A percentile compares a stretch with the other conserved stretches of the same genome.
Conservation (phyloP, 2,329 filamentous ascomycete genomes). For the Alternaria metachromatica region DNA sequence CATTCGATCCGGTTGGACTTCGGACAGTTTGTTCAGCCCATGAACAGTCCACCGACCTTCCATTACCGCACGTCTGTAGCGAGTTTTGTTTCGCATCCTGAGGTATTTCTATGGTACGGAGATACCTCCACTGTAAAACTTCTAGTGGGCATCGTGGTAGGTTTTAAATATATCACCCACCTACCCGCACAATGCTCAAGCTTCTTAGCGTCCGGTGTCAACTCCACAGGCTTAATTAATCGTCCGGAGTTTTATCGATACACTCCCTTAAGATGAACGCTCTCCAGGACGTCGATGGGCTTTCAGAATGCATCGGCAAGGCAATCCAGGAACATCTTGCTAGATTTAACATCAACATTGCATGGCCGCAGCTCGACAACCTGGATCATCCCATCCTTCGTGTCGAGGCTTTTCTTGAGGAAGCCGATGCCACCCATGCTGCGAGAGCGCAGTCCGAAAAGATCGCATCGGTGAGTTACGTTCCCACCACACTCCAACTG, state of each 20-base stretch:
- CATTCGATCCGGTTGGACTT: neutral
- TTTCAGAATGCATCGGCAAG: conserved; percentile 38
- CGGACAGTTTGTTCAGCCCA: neutral
- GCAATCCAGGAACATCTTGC: conserved; percentile 41
- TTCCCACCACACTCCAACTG: neutral
- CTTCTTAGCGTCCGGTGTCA: conserved; percentile 5
- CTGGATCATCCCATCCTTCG: conserved; percentile 35
- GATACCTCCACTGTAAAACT: neutral
- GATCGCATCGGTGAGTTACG: conserved; percentile 36
- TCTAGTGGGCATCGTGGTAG: neutral
- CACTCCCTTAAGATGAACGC: conserved; percentile 17
- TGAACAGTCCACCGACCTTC: neutral
- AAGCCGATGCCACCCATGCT: conserved; percentile 20
- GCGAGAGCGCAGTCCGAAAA: conserved; percentile 26
- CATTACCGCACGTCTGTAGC: neutral
- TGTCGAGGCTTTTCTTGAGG: conserved; percentile 42
- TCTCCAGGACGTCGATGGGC: conserved; percentile 31
- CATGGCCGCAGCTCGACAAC: conserved; percentile 35
- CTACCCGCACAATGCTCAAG: neutral
- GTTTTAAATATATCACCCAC: neutral
- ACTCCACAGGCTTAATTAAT: neutral
- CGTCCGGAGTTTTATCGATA: neutral
- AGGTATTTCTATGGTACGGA: neutral
- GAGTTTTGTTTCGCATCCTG: neutral
- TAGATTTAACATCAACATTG: conserved; percentile 27